Conservation (phyloP, 345 rosid species). For the Triadica sebifera region DNA sequence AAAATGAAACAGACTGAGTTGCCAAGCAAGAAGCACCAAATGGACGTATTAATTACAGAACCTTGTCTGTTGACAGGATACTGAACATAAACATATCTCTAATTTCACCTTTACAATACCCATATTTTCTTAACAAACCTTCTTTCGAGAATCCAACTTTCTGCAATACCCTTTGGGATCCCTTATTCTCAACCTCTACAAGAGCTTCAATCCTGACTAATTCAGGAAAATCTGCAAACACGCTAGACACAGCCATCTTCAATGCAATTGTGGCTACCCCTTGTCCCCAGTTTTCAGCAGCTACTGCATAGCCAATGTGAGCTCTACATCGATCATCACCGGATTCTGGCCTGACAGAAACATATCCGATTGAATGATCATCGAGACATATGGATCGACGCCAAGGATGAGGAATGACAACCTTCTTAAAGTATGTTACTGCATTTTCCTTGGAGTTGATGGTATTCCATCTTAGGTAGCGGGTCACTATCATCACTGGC, state of each 20-base stretch:
- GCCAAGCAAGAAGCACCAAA: no score
- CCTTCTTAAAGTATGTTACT: constrained; percentile 21
- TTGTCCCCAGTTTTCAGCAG: constrained; percentile 43
- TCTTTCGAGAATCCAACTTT: constrained; percentile 62
- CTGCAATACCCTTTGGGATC: constrained; percentile 58
- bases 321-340: constrained; percentile 43
- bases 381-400: constrained; percentile 48
- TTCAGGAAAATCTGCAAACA: constrained; percentile 30
- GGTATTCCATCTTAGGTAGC: constrained; percentile 42
- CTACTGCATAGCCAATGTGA: constrained; percentile 35
- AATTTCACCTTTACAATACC: constrained; percentile 42
- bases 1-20: not conserved
- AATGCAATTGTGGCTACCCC: constrained; percentile 39
- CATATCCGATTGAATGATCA: constrained; percentile 38
- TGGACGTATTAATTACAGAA: constrained; percentile 9
- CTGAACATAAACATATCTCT: constrained; percentile 49
- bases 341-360: constrained; percentile 36
- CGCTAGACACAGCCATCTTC: constrained; percentile 36
- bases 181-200: constrained; percentile 48
- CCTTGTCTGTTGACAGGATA: constrained; percentile 35
- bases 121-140: constrained; percentile 59
- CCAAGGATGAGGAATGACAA: constrained; percentile 44
- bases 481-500: constrained; percentile 40
- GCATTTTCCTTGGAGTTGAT: constrained; percentile 41
- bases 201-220: constrained; percentile 61